Evolutionary conservation across 139 green algal species (phyloP).

Genomic region (Nannochloris sp.): DNA sequence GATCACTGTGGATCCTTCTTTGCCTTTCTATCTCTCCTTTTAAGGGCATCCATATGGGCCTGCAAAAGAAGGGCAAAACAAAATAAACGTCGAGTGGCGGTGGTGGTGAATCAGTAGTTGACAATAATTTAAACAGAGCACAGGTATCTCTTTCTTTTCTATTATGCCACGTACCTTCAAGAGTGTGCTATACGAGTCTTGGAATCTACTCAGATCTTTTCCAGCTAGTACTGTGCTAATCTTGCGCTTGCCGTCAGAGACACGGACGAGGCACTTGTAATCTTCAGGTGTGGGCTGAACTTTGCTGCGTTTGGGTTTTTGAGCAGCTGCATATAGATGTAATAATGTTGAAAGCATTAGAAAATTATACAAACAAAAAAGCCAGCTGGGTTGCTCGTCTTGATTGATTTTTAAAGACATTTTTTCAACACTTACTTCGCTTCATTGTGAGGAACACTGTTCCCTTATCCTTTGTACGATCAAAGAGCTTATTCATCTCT

Average conservation of each 20-base stretch:
- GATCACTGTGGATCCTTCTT: no score
- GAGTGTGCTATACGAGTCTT: constrained; percentile 54
- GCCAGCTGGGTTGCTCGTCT: neutral
- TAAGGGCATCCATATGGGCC: constrained; percentile 53
- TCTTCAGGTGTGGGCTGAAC: constrained; percentile 9
- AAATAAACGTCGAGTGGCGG: neutral
- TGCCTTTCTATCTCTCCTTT: constrained; percentile 43
- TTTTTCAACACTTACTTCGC: constrained; percentile 24
- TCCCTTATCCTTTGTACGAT: constrained; percentile 36
- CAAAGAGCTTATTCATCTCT: constrained; percentile 68
- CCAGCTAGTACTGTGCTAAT: constrained; percentile 49
- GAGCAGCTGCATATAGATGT: constrained; percentile 8
- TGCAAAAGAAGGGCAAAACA: neutral
- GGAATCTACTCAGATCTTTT: constrained; percentile 49
- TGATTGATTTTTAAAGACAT: neutral
- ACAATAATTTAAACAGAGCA: no score
- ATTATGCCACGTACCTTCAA: constrained; percentile 31
- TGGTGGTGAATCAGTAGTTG: neutral
- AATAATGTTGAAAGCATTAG: neutral
- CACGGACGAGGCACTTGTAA: constrained; percentile 64
- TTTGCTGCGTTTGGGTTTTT: constrained; percentile 24
- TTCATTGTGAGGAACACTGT: constrained; percentile 71
- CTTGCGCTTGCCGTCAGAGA: constrained; percentile 75
- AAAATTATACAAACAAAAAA: neutral
- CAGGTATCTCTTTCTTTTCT: neutral